Percentiles rank a stretch among this genome's conserved stretches.
These are phyloP conservation scores for Alnus glutinosa DNA, from an alignment of 306 rosid species.

Conservation along the genomic window DNA sequence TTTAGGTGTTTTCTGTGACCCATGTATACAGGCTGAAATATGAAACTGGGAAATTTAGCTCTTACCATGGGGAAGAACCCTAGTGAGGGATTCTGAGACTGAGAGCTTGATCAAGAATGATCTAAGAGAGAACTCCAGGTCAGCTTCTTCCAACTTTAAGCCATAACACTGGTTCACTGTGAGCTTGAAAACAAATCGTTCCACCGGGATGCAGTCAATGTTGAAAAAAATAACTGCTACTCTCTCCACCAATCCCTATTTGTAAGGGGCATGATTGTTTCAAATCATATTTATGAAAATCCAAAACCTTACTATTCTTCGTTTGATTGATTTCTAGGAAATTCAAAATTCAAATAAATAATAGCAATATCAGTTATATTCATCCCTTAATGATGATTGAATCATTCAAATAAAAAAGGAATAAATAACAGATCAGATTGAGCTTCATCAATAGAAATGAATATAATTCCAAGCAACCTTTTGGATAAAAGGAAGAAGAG, in stretches of 20 bases:
- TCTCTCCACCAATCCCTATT: slow-evolving; percentile 81
- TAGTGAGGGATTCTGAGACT: slow-evolving; percentile 65
- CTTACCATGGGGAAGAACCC: slow-evolving; percentile 63
- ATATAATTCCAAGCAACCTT: slow-evolving; percentile 49
- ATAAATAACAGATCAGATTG: slow-evolving; percentile 3
- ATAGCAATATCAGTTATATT: background rate
- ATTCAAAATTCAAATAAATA: background rate
- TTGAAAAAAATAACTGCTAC: slow-evolving; percentile 71
- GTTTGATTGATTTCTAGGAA: background rate
- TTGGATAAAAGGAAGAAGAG: slow-evolving; percentile 70
- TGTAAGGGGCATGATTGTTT: slow-evolving; percentile 19
- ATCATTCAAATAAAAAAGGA: background rate
- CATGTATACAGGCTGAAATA: background rate
- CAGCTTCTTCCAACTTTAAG: slow-evolving; percentile 57
- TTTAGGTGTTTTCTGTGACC: background rate
- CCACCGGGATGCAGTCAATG: slow-evolving; percentile 48
- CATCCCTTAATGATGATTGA: background rate
- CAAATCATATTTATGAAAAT: background rate
- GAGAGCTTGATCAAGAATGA: slow-evolving; percentile 76
- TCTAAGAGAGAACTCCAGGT: slow-evolving; percentile 80
- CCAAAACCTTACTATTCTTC: background rate
- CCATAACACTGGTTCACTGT: slow-evolving; percentile 53
- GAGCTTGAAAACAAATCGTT: slow-evolving; percentile 78
- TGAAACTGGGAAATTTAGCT: background rate
- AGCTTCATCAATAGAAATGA: slow-evolving; percentile 8